Percentiles rank a stretch among this genome's conserved stretches.
Evolutionary conservation across 441 rosid species (phyloP).

Genomic region (Croton laevigatus): DNA sequence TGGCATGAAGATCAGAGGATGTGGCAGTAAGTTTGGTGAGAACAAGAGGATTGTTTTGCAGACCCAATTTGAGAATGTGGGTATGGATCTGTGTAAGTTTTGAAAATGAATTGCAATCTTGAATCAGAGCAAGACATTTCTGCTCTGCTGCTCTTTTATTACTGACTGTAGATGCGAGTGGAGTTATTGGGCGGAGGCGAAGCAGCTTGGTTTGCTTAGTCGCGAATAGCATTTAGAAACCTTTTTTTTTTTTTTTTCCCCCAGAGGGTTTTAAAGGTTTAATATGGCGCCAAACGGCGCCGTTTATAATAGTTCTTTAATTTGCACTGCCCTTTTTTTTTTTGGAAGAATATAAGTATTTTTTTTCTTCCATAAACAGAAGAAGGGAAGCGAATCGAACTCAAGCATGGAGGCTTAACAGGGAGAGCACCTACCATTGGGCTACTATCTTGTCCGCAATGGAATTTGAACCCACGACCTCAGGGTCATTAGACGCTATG

Average conservation of each 20-base stretch:
- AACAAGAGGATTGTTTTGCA: slow-evolving; percentile 39
- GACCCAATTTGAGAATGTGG: slow-evolving; percentile 42
- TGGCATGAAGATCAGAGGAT: slow-evolving; percentile 36
- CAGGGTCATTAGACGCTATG: no score
- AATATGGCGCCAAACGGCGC: background rate
- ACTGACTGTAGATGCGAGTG: slow-evolving; percentile 4
- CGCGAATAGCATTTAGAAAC: slow-evolving; percentile 21
- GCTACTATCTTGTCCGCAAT: no score
- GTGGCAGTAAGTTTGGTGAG: slow-evolving; percentile 48
- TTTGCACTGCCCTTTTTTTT: no score
- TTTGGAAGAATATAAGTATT: no score
- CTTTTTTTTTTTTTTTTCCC: no score
- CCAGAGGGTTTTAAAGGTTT: background rate
- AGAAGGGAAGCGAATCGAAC: no score
- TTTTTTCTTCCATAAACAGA: no score
- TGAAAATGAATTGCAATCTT: slow-evolving; percentile 29
- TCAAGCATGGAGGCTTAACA: no score
- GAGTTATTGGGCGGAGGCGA: slow-evolving; percentile 17
- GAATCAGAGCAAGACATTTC: slow-evolving; percentile 37
- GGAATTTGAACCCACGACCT: no score
- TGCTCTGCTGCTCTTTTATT: slow-evolving; percentile 36
- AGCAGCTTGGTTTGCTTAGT: slow-evolving; percentile 12
- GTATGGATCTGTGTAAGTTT: slow-evolving; percentile 40
- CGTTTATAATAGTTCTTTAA: no score
- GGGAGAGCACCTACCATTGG: no score